Base-by-base conservation (phyloP, 768 basidiomycete species). In the Rhizopogon roseolus region DNA sequence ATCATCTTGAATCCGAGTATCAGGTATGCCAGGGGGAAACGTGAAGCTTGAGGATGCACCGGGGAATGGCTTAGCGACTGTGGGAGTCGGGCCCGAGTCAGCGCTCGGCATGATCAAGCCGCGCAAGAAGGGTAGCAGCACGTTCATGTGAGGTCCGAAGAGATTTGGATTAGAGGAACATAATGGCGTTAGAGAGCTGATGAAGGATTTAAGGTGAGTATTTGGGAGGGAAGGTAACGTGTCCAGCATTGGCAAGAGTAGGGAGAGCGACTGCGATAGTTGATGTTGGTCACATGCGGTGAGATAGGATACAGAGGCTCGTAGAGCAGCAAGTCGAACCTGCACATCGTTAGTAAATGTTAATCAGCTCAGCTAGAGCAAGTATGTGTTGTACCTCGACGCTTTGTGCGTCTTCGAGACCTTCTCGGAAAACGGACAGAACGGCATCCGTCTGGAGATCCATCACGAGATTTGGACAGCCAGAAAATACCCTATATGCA, bases 361-460 rank as follows among this genome's bases (percentile, higher is more conserved):
- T 41, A 39, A 16, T 38, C 37, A 56, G 44, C 50, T 44, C 14
- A 49, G 17, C 5, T n/a, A 22, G 48, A 25, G 44, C 14, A 25
- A 22, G 4, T 38, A 39, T 14, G 0, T 22, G 28, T 81, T 74
- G 55, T 57, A 81, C 87, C 60, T 87, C 84, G 50, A 88, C 71
- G 61, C 80, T 84, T 56, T 84, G 75, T 4, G 71, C 63, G 60
- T 90, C 90, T 64, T 84, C 80, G 27, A 92, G 65, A 0, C 90
- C 89, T 19, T 78, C 75, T 57, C 84, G 80, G 41, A 90, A 80
- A 5, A 89, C 81, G 1, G 75, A 72, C 34, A 90, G 64, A 0
- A 91, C 87, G 0, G 80, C 80, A 29, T 88, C 85, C 4, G 81
- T 79, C 64, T 88, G 84, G 17, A 92, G 74, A 66, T 90, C 87